Evolutionary conservation across 257 asterid species (phyloP), one percentile per base, ranked within the genome.

Genomic region (Ophiorrhiza pumila): DNA sequence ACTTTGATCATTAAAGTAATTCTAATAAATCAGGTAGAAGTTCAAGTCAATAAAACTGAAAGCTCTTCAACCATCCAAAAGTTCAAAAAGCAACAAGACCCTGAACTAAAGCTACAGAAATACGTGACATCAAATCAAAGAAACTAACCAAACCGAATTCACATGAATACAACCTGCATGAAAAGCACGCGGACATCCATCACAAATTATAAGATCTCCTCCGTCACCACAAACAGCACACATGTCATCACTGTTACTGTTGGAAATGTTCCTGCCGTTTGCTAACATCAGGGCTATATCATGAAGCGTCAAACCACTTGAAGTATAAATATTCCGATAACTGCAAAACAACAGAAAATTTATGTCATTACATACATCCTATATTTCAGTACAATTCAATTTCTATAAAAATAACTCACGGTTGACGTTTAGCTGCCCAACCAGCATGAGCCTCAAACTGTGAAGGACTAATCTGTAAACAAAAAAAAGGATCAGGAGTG

Each of bases 371-470:
- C 59, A 46, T 39, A 34, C 67, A 31, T 74, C 41, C 70, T 61
- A 65, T 59, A 73, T 47, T 43, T 18, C 39, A 58, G 46, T 55
- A 45, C 46, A 57, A 7, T 34, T 31, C 23, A 13, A 29, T 52
- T 46, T 20, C 58, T 59, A 47, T 68, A 45, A 65, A 73, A 80
- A 68, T n/a, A 63, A 87, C 96, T 90, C 80, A 94, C 99, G 99
- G 99, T 81, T 91, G 99, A 65, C 99, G 93, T 78, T 94, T 94
- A 65, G 96, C 99, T 29, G 97, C 89, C 94, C 95, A 87, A 63
- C 99, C 99, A 83, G 99, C 97, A 77, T 94, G 99, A 78, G 99
- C 78, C 85, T 94, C 99, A 70, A 94, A 94, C 81, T 90, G 97
- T 55, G 99, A 94, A n/a, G 99, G 99, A 86, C 99, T 95, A 50